Conservation (phyloP, 139 green algal species). For the Penium margaritaceum region DNA sequence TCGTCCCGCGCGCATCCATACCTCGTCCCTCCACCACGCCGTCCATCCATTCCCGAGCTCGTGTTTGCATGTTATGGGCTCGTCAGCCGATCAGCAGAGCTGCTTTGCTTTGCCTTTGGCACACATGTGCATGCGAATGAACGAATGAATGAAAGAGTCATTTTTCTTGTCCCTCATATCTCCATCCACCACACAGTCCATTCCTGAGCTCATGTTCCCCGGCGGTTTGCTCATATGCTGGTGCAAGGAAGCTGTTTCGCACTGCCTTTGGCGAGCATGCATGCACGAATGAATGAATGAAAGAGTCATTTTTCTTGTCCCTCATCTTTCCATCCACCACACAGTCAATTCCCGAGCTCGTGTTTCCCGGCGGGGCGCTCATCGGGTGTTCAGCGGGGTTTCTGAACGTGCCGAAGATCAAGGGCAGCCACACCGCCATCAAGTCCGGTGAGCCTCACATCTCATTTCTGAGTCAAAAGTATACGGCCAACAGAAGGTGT, state of each 20-base stretch:
- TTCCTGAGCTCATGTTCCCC: too few relatives aligned
- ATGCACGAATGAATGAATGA: not conserved
- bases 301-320: too few relatives aligned
- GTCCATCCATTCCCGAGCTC: conserved; percentile 72
- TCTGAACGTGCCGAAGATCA: conserved; percentile 88
- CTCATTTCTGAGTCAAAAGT: not conserved
- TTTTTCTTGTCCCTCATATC: too few relatives aligned
- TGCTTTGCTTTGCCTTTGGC: conserved; percentile 87
- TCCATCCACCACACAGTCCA: too few relatives aligned
- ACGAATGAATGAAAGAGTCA: too few relatives aligned
- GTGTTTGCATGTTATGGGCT: conserved; percentile 81
- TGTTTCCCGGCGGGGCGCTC: conserved; percentile 82
- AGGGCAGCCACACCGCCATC: conserved; percentile 89
- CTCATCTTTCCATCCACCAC: not conserved
- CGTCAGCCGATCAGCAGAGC: conserved; percentile 79
- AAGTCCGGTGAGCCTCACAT: conserved; percentile 43
- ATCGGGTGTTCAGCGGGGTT: conserved; percentile 85
- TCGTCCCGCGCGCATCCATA: not conserved
- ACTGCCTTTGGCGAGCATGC: not conserved
- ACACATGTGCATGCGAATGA: too few relatives aligned
- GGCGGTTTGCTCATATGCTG: too few relatives aligned
- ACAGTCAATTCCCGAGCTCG: conserved; percentile 72
- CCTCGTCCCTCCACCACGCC: too few relatives aligned
- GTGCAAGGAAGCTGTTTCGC: not conserved
- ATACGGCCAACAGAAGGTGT: not conserved